Conservation (phyloP, 331 rosid species). For the Pyracantha coccinea region DNA sequence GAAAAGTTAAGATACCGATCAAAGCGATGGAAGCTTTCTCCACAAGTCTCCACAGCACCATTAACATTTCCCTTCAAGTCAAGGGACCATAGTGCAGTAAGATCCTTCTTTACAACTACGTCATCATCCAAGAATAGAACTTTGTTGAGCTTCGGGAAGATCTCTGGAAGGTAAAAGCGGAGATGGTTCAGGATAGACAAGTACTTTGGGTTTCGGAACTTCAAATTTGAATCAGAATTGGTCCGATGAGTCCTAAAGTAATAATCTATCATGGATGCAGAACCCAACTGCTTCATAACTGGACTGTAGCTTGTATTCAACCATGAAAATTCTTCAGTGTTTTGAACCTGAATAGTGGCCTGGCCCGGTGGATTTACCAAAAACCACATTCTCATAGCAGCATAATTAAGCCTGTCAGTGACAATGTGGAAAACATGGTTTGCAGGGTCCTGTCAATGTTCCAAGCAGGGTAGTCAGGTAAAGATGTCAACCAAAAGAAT, state of each 20-base stretch:
- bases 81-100: slow-evolving; percentile 75
- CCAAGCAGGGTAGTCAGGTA: slow-evolving; percentile 5
- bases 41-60: slow-evolving; percentile 99
- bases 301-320: slow-evolving; percentile 95
- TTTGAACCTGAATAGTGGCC: slow-evolving; percentile 81
- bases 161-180: slow-evolving; percentile 89
- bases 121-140: slow-evolving; percentile 95
- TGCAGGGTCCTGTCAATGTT: slow-evolving; percentile 60
- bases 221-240: slow-evolving; percentile 77
- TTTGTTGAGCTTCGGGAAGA: slow-evolving; percentile 88
- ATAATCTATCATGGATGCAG: slow-evolving; percentile 88
- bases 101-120: slow-evolving; percentile 88
- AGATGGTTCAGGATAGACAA: slow-evolving; percentile 95
- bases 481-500: slow-evolving; percentile 8
- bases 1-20: slow-evolving; percentile 96
- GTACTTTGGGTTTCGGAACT: slow-evolving; percentile 91
- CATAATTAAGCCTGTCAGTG: slow-evolving; percentile 87
- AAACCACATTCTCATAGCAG: slow-evolving; percentile 99
- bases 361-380: slow-evolving; percentile 72
- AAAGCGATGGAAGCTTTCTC: slow-evolving; percentile 92
- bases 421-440: slow-evolving; percentile 91
- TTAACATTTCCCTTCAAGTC: slow-evolving; percentile 88
- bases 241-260: slow-evolving; percentile 84
- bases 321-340: slow-evolving; percentile 90
- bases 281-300: slow-evolving; percentile 85